Evolutionary conservation across 2,329 filamentous ascomycete species (phyloP).

Genomic region (Eurotiales sp.): DNA sequence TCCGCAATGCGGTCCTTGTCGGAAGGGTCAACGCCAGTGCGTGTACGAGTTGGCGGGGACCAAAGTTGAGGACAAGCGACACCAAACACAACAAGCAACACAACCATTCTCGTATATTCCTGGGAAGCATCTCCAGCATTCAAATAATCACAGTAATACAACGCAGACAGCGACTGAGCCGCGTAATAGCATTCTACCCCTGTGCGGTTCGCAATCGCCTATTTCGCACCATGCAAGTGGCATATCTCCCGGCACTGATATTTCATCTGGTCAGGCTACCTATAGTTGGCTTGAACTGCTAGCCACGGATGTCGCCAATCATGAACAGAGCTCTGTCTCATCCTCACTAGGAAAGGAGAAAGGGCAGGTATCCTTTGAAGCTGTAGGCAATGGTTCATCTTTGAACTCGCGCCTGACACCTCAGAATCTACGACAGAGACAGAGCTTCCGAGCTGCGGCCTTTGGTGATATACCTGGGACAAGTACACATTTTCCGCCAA

Average conservation of each 20-base stretch:
- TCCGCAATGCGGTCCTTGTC: constrained; percentile 26
- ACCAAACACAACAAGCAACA: not conserved
- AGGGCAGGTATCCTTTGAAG: not conserved
- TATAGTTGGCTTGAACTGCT: constrained; percentile 2
- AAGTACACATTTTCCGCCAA: constrained; percentile 12
- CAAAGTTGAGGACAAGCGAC: not conserved
- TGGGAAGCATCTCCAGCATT: not conserved
- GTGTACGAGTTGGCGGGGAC: constrained; percentile 17
- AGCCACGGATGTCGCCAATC: not conserved
- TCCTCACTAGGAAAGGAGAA: not conserved
- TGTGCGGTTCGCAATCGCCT: not conserved
- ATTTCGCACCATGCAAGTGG: not conserved
- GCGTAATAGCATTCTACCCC: not conserved
- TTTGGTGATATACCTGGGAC: not conserved
- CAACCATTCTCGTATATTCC: not conserved
- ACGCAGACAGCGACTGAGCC: not conserved
- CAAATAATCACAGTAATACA: not conserved
- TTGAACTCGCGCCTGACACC: constrained; percentile 20
- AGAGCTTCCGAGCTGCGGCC: constrained; percentile 11
- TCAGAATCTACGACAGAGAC: constrained; percentile 19
- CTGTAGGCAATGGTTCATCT: constrained; percentile 16
- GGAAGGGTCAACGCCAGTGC: constrained; percentile 25
- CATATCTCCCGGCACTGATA: constrained; percentile 1
- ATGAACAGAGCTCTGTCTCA: not conserved
- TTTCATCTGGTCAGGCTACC: not conserved